These are phyloP conservation scores for Saccharum spontaneum DNA, from an alignment of 176 grass and related monocot genomes.

Conservation along the genomic window DNA sequence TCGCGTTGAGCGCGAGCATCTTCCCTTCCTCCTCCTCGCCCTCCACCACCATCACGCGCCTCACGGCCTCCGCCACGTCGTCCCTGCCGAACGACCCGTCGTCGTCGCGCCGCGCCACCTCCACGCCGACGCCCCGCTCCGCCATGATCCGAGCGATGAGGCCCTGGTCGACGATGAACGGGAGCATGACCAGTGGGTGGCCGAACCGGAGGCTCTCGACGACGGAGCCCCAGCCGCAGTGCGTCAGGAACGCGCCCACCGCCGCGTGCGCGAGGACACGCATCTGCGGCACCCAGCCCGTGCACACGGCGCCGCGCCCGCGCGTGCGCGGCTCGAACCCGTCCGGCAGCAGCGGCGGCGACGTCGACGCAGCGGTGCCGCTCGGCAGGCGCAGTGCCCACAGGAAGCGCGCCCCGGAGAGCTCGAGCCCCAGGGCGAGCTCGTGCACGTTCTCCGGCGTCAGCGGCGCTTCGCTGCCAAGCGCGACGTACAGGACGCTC, in stretches of 20 bases:
- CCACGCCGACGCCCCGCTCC: slow-evolving; percentile 18
- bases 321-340: slow-evolving; percentile 13
- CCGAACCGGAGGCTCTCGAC: slow-evolving; percentile 40
- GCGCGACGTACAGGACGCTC: slow-evolving; percentile 37
- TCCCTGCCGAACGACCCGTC: slow-evolving; percentile 26
- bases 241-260: not conserved
- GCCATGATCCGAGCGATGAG: slow-evolving; percentile 22
- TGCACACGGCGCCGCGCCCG: not conserved
- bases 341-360: not conserved
- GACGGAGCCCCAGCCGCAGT: slow-evolving; percentile 23
- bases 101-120: slow-evolving; percentile 14
- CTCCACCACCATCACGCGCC: slow-evolving; percentile 33
- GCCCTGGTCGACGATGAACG: slow-evolving; percentile 32
- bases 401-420: slow-evolving; percentile 31
- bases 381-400: slow-evolving; percentile 36
- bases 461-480: slow-evolving; percentile 41
- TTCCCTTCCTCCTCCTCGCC: slow-evolving; percentile 37
- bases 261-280: slow-evolving; percentile 25
- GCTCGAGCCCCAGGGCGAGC: slow-evolving; percentile 34
- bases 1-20: not conserved
- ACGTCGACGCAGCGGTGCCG: not conserved
- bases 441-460: slow-evolving; percentile 1
- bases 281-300: slow-evolving; percentile 46
- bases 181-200: slow-evolving; percentile 44
- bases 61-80: not conserved